A percentile compares a stretch with the other conserved stretches of the same genome.
Conservation (phyloP, 306 rosid species). For the Sicyos edulis region DNA sequence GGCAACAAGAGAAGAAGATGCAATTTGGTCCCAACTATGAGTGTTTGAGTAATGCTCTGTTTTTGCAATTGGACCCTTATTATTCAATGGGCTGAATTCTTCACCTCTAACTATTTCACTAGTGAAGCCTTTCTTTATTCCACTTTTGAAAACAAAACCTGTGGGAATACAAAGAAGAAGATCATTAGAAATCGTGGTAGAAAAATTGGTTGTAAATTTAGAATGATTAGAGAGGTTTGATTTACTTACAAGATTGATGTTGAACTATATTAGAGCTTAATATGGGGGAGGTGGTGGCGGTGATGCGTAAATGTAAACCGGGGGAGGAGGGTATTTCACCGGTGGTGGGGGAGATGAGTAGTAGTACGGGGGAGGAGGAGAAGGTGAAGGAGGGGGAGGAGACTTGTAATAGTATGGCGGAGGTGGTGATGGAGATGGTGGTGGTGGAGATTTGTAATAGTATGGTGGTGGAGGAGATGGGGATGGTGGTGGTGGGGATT, state of each 20-base stretch:
- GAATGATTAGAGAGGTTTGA: neutral
- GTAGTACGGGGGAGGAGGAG: conserved; percentile 35
- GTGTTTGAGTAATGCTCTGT: conserved; percentile 25
- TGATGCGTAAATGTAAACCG: conserved; percentile 36
- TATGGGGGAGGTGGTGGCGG: conserved; percentile 65
- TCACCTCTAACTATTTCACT: conserved; percentile 35
- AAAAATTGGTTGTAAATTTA: neutral
- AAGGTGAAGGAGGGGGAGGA: conserved; percentile 18
- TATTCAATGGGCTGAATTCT: conserved; percentile 52
- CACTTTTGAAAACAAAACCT: conserved; percentile 58
- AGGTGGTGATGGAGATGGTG: too few relatives aligned
- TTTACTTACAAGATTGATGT: conserved; percentile 54
- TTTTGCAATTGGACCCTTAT: conserved; percentile 48
- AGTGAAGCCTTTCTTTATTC: conserved; percentile 62
- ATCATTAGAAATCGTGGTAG: neutral
- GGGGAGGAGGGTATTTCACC: conserved; percentile 36
- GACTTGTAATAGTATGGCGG: too few relatives aligned
- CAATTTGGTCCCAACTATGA: conserved; percentile 32
- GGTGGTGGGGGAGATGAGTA: conserved; percentile 21
- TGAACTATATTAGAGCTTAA: conserved; percentile 28
- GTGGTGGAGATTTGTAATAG: too few relatives aligned
- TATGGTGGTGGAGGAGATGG: too few relatives aligned
- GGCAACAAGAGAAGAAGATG: conserved; percentile 46
- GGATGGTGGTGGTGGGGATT: too few relatives aligned
- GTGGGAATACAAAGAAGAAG: conserved; percentile 9